These are phyloP conservation scores for Xylariaceae sp. DNA, from an alignment of 2,329 filamentous ascomycete genomes.

Conservation along the genomic window DNA sequence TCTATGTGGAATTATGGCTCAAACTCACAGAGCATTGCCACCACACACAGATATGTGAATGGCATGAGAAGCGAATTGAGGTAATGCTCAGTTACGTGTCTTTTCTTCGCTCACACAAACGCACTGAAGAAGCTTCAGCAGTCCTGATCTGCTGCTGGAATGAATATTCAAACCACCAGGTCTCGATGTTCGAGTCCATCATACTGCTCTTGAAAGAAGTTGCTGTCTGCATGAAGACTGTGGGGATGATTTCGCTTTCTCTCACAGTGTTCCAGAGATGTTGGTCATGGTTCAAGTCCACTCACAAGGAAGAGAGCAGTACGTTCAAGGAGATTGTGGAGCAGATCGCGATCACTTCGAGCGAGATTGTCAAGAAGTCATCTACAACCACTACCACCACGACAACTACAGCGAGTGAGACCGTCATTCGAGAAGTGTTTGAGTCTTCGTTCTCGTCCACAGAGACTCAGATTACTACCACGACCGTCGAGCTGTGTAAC, in stretches of 20 bases:
- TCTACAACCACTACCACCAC: constrained; percentile 10
- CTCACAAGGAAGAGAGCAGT: constrained; percentile 15
- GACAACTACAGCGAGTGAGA: constrained; percentile 11
- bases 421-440: constrained; percentile 18
- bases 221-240: constrained; percentile 9
- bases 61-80: constrained; percentile 19
- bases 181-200: constrained; percentile 18
- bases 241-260: constrained; percentile 13
- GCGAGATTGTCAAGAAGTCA: constrained; percentile 14
- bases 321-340: constrained; percentile 18
- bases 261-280: constrained; percentile 17
- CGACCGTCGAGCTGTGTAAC: constrained; percentile 13
- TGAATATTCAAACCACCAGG: constrained; percentile 16
- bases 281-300: constrained; percentile 19
- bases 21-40: constrained; percentile 16
- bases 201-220: constrained; percentile 14
- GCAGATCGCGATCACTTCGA: constrained; percentile 14
- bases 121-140: constrained; percentile 13
- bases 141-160: constrained; percentile 18
- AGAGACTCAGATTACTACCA: constrained; percentile 11
- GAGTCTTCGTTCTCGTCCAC: constrained; percentile 16
- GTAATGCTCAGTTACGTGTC: constrained; percentile 16
- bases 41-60: constrained; percentile 2
- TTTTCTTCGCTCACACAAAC: constrained; percentile 12
- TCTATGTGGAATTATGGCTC: constrained; percentile 17